Percentiles rank a stretch among this genome's conserved stretches.
Conservation (phyloP, 2,329 filamentous ascomycete species). For the Cladorrhinum sp. region DNA sequence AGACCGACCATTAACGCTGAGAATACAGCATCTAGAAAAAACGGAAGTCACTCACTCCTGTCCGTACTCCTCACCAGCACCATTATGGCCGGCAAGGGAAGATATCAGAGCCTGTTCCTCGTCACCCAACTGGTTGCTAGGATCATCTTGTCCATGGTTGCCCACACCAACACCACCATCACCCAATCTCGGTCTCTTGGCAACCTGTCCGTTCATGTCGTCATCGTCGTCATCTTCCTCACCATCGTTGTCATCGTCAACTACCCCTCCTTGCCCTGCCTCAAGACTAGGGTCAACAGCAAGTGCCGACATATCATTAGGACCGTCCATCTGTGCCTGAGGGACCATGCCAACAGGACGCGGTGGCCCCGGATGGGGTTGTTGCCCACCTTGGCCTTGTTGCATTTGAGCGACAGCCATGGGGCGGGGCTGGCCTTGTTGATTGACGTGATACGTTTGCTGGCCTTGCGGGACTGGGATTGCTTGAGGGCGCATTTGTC, state of each 20-base stretch:
- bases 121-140: conserved; percentile 33
- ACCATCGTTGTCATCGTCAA: background rate
- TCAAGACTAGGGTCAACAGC: conserved; percentile 30
- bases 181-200: conserved; percentile 42
- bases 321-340: conserved; percentile 22
- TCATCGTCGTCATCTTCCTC: conserved; percentile 21
- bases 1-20: background rate
- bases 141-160: background rate
- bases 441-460: background rate
- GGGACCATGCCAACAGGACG: conserved; percentile 16
- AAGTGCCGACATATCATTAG: conserved; percentile 18
- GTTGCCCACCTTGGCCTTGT: background rate
- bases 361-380: background rate
- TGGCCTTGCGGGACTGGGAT: conserved; percentile 4
- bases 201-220: conserved; percentile 31
- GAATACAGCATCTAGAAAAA: background rate
- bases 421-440: background rate
- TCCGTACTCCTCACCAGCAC: conserved; percentile 38
- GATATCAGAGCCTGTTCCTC: conserved; percentile 46
- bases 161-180: conserved; percentile 20
- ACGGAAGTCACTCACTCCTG: conserved; percentile 39
- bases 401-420: background rate
- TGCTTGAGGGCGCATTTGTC: conserved; percentile 4
- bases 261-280: background rate
- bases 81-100: conserved; percentile 45